A percentile compares a stretch with the other conserved stretches of the same genome.
Evolutionary conservation across 768 basidiomycete genomes (phyloP).

Genomic region (Suillus paluster): DNA sequence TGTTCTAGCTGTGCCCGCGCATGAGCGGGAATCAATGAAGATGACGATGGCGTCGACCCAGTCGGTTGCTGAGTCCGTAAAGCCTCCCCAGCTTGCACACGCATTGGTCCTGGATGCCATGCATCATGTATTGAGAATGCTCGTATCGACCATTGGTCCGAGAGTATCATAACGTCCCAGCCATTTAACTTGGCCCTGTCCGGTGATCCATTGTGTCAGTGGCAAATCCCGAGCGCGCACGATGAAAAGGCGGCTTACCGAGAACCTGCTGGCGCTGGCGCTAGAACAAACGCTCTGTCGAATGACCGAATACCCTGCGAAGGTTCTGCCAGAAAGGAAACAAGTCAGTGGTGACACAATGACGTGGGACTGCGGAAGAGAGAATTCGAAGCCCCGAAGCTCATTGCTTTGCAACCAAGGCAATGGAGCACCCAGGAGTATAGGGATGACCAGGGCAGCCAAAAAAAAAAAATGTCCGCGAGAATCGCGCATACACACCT

Average conservation of each 20-base stretch:
- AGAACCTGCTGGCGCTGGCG: conserved; percentile 80
- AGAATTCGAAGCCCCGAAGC: conserved; percentile 6
- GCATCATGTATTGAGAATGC: conserved; percentile 83
- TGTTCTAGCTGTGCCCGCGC: conserved; percentile 47
- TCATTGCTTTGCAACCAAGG: conserved; percentile 2
- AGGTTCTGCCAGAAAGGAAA: conserved; percentile 50
- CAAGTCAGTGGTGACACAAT: conserved; percentile 21
- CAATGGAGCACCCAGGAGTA: neutral
- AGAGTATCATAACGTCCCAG: conserved; percentile 90
- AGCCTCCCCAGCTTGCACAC: conserved; percentile 59
- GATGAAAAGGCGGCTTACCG: conserved; percentile 56
- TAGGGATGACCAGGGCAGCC: neutral
- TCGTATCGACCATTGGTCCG: conserved; percentile 85
- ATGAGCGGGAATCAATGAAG: conserved; percentile 37
- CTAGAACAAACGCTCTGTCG: conserved; percentile 88
- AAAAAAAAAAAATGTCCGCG: conserved; percentile 2
- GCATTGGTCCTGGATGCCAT: conserved; percentile 77
- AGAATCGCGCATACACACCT: conserved; percentile 54
- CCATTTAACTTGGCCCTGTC: conserved; percentile 76
- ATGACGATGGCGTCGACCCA: conserved; percentile 28
- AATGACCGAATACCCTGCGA: conserved; percentile 87
- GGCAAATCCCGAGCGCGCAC: conserved; percentile 12
- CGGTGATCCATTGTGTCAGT: conserved; percentile 17
- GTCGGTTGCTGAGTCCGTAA: conserved; percentile 22
- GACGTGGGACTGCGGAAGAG: conserved; percentile 2